A percentile compares a stretch with the other conserved stretches of the same genome.
Conservation (phyloP, 257 asterid genomes). For the Solanum commersonii region DNA sequence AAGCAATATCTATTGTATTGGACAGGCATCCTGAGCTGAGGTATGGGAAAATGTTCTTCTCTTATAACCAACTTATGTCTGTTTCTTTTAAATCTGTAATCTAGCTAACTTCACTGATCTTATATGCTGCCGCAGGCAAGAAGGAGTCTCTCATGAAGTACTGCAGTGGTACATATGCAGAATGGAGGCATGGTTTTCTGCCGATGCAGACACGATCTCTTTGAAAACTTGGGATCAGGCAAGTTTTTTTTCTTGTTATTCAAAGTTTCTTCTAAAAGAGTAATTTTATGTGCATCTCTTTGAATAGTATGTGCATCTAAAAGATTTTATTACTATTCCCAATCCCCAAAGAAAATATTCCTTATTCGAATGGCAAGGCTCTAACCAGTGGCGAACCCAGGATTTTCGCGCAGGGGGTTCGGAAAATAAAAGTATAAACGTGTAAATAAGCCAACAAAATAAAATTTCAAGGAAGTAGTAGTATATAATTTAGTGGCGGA, state of each 20-base stretch:
- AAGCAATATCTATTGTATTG: slow-evolving; percentile 69
- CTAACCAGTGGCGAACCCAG: no score
- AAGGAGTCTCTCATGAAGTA: slow-evolving; percentile 84
- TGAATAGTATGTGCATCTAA: not conserved
- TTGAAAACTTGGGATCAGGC: slow-evolving; percentile 97
- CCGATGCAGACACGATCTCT: slow-evolving; percentile 93
- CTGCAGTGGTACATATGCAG: slow-evolving; percentile 94
- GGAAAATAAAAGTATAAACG: no score
- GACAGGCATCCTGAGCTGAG: slow-evolving; percentile 75
- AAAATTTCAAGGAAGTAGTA: no score
- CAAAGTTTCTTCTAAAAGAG: not conserved
- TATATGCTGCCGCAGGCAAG: slow-evolving; percentile 37
- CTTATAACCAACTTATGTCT: not conserved
- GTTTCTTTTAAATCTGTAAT: slow-evolving; percentile 2
- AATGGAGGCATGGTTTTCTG: slow-evolving; percentile 99
- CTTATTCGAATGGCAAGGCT: not conserved
- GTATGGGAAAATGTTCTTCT: slow-evolving; percentile 16
- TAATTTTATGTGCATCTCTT: not conserved
- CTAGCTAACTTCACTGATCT: not conserved
- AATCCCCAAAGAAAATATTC: not conserved
- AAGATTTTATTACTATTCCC: not conserved
- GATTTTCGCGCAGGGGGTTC: no score
- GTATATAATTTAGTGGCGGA: no score
- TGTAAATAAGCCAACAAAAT: no score
- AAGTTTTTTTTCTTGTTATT: slow-evolving; percentile 11